Conservation (phyloP, 139 green algal species). For the Chlorella vulgaris region DNA sequence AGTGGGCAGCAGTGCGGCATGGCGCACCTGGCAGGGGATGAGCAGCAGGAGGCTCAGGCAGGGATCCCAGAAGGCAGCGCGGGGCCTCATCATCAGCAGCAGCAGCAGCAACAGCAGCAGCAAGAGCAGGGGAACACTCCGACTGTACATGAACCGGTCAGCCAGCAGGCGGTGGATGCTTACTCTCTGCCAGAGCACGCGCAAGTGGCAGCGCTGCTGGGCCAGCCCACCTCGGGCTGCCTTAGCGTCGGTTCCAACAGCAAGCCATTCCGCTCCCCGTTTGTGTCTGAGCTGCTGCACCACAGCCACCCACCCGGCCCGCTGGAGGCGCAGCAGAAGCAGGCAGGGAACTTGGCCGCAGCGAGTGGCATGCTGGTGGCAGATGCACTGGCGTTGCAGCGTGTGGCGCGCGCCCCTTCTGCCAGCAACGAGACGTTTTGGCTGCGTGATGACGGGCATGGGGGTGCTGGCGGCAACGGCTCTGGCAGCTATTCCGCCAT, state of each 20-base stretch:
- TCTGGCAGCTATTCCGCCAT: not conserved
- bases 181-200: not conserved
- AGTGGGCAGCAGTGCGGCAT: not conserved
- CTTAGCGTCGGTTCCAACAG: not conserved
- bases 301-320: constrained; percentile 9
- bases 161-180: too few species aligned
- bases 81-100: not conserved
- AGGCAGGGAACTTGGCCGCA: not conserved
- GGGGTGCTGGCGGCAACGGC: not conserved
- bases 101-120: not conserved
- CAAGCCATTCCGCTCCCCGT: constrained; percentile 10
- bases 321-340: not conserved
- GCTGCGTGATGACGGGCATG: not conserved
- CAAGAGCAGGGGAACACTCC: too few species aligned
- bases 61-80: too few species aligned
- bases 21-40: not conserved
- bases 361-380: not conserved
- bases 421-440: not conserved
- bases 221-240: not conserved
- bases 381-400: not conserved
- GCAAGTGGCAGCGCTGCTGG: constrained; percentile 30
- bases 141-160: too few species aligned
- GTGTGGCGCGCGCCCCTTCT: not conserved
- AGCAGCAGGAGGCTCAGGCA: not conserved
- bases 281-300: constrained; percentile 10